Evolutionary conservation across 345 rosid genomes (phyloP).

Genomic region (Hirschfeldia incana): DNA sequence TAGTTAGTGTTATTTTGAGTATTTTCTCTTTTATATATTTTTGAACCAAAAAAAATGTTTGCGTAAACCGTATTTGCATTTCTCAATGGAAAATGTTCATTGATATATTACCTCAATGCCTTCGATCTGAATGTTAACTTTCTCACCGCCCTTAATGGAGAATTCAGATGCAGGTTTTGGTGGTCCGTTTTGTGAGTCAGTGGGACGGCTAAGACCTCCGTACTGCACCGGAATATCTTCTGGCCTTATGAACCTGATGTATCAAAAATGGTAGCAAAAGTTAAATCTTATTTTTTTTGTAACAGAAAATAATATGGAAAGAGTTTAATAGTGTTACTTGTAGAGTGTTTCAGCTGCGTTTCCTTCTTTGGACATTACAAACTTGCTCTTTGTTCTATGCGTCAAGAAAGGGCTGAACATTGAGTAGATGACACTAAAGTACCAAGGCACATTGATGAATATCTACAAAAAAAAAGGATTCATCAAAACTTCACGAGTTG

Average conservation of each 20-base stretch:
- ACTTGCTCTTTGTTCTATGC: slow-evolving; percentile 96
- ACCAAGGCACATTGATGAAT: slow-evolving; percentile 98
- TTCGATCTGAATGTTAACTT: slow-evolving; percentile 94
- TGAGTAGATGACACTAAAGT: slow-evolving; percentile 80
- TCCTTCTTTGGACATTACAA: slow-evolving; percentile 89
- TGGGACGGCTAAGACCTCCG: slow-evolving; percentile 79
- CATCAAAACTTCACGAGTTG: background rate
- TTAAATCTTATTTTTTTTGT: no score
- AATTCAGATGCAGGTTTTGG: slow-evolving; percentile 92
- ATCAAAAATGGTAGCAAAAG: no score
- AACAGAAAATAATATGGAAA: background rate
- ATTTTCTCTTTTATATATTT: no score
- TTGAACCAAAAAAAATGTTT: no score
- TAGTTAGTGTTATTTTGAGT: no score
- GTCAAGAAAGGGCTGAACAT: slow-evolving; percentile 93
- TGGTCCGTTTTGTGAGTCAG: slow-evolving; percentile 61
- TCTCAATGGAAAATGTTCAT: background rate
- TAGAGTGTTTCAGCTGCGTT: slow-evolving; percentile 88
- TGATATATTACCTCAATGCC: slow-evolving; percentile 75
- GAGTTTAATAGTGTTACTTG: slow-evolving; percentile 50
- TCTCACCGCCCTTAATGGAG: slow-evolving; percentile 89
- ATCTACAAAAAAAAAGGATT: slow-evolving; percentile 46
- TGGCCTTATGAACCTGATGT: slow-evolving; percentile 71
- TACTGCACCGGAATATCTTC: slow-evolving; percentile 92
- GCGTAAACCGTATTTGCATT: no score